These are phyloP conservation scores for Paramecium octaurelia DNA, from an alignment of 73 alveolate genomes.

Conservation along the genomic window DNA sequence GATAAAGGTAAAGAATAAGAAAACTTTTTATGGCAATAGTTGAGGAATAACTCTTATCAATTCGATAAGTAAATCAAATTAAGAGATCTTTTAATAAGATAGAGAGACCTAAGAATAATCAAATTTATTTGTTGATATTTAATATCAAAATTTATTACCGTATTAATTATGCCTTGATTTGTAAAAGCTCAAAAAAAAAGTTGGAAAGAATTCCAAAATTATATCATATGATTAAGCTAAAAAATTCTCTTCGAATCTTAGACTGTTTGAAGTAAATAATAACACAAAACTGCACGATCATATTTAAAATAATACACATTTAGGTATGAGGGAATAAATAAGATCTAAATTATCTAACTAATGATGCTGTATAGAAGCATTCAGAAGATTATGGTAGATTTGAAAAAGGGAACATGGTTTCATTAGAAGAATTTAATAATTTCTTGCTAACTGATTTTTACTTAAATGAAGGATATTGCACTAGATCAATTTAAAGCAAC, in stretches of 20 bases:
- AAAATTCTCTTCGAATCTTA: neutral
- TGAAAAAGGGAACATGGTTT: slow-evolving; percentile 73
- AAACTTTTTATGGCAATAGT: slow-evolving; percentile 67
- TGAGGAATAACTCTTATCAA: neutral
- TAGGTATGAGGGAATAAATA: too few relatives aligned
- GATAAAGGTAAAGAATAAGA: neutral
- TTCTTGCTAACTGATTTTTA: neutral
- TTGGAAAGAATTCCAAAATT: neutral
- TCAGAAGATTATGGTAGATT: slow-evolving; percentile 76
- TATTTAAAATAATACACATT: slow-evolving; percentile 42
- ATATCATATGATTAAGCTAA: neutral
- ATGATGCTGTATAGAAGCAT: slow-evolving; percentile 78
- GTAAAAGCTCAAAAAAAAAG: neutral
- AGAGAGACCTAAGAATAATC: neutral
- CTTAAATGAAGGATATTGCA: slow-evolving; percentile 61
- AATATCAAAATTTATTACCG: neutral
- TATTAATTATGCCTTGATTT: neutral
- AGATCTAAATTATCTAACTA: too few relatives aligned
- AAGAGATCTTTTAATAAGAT: neutral
- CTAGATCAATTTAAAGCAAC: slow-evolving; percentile 75
- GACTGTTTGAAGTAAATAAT: neutral
- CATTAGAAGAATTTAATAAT: slow-evolving; percentile 56
- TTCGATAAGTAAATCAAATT: neutral
- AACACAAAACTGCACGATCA: slow-evolving; percentile 17
- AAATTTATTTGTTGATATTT: neutral